Conservation (phyloP, 495 filamentous ascomycete genomes). For the Hyaloscypha bicolor region DNA sequence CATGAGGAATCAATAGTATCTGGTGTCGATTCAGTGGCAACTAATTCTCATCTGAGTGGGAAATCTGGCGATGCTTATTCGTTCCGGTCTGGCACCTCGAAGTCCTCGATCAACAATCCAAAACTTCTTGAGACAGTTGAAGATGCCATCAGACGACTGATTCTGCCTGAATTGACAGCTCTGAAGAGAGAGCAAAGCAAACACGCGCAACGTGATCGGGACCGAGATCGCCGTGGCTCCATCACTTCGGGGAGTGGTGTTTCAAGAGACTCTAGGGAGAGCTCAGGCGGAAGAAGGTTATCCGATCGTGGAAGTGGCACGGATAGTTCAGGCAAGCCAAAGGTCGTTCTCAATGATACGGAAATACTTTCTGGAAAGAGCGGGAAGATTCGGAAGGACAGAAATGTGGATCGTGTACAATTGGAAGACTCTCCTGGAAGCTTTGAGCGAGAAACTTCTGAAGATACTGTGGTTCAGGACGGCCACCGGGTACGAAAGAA, state of each 20-base stretch:
- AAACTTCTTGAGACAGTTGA: conserved; percentile 94
- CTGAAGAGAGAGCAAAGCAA: conserved; percentile 86
- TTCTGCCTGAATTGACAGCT: conserved; percentile 87
- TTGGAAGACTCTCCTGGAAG: conserved; percentile 24
- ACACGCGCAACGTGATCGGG: conserved; percentile 46
- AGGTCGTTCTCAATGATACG: conserved; percentile 63
- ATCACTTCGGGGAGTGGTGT: conserved; percentile 59
- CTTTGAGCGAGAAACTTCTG: conserved; percentile 33
- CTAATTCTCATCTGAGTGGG: conserved; percentile 73
- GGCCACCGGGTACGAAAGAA: conserved; percentile 55
- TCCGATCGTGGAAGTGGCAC: conserved; percentile 73
- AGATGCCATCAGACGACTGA: conserved; percentile 90
- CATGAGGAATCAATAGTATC: conserved; percentile 66
- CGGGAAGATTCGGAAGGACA: conserved; percentile 51
- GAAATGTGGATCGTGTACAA: conserved; percentile 46
- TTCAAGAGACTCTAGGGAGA: conserved; percentile 60
- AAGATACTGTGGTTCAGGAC: conserved; percentile 53
- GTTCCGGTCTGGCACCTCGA: conserved; percentile 73
- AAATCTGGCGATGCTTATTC: conserved; percentile 76
- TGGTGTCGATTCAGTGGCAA: conserved; percentile 68
- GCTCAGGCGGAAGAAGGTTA: conserved; percentile 47
- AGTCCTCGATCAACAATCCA: conserved; percentile 91
- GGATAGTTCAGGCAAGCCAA: conserved; percentile 63
- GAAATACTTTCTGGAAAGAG: conserved; percentile 61
- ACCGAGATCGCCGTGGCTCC: conserved; percentile 64